phyloP scores from a whole-genome alignment of 2,329 filamentous ascomycete species.

The Rosellinia necatrix region DNA sequence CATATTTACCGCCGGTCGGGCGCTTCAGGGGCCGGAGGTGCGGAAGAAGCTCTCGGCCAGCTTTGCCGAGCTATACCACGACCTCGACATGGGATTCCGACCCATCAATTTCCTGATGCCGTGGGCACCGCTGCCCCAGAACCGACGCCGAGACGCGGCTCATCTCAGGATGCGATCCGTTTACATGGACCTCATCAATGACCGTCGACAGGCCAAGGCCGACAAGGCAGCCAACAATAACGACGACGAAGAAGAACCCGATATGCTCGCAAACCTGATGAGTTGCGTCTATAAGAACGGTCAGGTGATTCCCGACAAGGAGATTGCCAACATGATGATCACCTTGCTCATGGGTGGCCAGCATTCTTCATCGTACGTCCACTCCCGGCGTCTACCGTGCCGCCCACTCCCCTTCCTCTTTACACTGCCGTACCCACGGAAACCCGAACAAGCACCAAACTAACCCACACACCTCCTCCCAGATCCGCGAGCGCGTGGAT shows the following conservation, averaged over 20 bases:
- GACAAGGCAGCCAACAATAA: conserved; percentile 44
- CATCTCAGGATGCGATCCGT: conserved; percentile 71
- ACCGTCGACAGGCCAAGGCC: conserved; percentile 52
- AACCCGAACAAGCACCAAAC: not conserved
- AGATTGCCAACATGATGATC: conserved; percentile 87
- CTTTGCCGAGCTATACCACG: conserved; percentile 77
- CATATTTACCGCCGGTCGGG: conserved; percentile 78
- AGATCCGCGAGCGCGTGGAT: conserved; percentile 76
- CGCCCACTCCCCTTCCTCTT: too few relatives aligned
- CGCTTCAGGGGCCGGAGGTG: conserved; percentile 77
- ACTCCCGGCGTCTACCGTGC: not conserved
- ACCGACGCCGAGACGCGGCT: conserved; percentile 72
- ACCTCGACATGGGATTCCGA: conserved; percentile 78
- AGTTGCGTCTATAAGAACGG: conserved; percentile 77
- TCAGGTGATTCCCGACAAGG: conserved; percentile 68
- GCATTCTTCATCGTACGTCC: conserved; percentile 67
- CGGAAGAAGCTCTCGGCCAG: conserved; percentile 71
- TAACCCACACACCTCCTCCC: not conserved
- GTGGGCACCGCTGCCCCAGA: conserved; percentile 78
- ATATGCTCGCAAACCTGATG: conserved; percentile 85
- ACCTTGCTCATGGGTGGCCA: conserved; percentile 84
- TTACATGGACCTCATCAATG: conserved; percentile 72
- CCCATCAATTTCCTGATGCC: conserved; percentile 84
- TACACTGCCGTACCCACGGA: too few relatives aligned
- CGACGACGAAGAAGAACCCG: conserved; percentile 56